Evolutionary conservation across 768 basidiomycete species (phyloP), one percentile per base, ranked within the genome.

Genomic region (Hebeloma cylindrosporum): DNA sequence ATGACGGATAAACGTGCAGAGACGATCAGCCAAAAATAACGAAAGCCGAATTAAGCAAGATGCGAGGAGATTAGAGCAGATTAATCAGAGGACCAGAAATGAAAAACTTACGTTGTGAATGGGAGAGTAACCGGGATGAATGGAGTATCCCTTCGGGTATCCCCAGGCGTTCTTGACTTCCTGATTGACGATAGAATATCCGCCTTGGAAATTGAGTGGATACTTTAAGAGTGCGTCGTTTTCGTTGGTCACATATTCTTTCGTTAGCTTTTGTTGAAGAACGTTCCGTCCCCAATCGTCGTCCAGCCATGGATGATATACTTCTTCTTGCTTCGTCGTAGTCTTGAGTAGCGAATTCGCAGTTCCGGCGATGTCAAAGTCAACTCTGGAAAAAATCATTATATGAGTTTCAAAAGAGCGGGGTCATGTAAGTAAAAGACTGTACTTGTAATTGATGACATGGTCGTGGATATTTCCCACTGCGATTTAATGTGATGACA

Each of bases 401-500:
- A n/a, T n/a, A n/a, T n/a, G n/a, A n/a, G 22, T 38, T 18, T 40
- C 9, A 9, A 17, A 35, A 22, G 9, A 20, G 33, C 36, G 17
- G 26, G 10, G 1, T 11, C 3, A n/a, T 16, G 5, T 29, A 25
- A 35, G 29, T 36, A 28, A 5, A 16, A 16, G 32, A 9, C 18
- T 48, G 7, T n/a, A 70, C 76, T 78, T 80, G 62, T 70, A 80
- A 58, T 82, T 82, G 57, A 85, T 78, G 25, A 84, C 74, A 52
- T 83, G 82, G 57, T 85, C 82, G 48, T 85, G 83, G 8, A 85
- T 59, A 28, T 74, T 80, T 8, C 83, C 83, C 79, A 83, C 78
- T 79, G 21, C 13, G 7, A 30, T 13, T 7, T 3, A 7, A 23
- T 1, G 20, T 29, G 17, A 27, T n/a, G 10, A n/a, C 3, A 14